Base-by-base conservation (phyloP, 768 basidiomycete genomes). In the Pulveroboletus ravenelii region DNA sequence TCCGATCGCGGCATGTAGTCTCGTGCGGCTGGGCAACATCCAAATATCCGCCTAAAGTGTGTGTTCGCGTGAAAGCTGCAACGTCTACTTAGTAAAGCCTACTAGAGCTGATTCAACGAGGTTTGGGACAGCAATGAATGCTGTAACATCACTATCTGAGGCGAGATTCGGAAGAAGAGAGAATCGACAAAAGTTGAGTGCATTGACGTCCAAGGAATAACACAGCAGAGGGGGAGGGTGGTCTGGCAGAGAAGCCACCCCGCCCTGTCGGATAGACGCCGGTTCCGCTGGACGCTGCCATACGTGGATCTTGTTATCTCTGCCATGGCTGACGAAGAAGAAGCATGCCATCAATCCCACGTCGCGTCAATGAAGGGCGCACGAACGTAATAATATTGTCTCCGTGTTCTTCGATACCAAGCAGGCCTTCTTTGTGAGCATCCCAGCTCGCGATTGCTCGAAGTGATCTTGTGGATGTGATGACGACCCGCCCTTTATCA, bases 151-250 rank as follows among this genome's bases (percentile, higher is more conserved):
- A 60, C 53, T 57, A 1, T 42, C 36, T 50, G 52, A 8, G 50
- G 51, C 41, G 45, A 44, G 35, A 15, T 55, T 55, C 30, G 60
- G 66, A 34, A 87, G 63, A 3, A 97, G 72, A 7, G 89, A 87
- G 68, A 96, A 93, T 2, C 87, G 82, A 68, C 95, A 98, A 65
- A 87, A 97, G 62, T 95, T 96, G 48, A 98, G 75, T 2, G 95
- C 85, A 63, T 99, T 99, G 52, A 94, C 84, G 60, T 93, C 89
- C 65, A 98, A 70, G 0, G 87, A 86, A 58, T 84, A 86, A 10
- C 70, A 63, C 4, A 89, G 65, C 7, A 62, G 52, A 4, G 88
- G 87, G 0, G 68, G 67, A 1, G 77, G 72, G 7, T 78, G 65
- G 27, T 72, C 75, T 1, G 78, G 70, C 35, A 78, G 59, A 0